phyloP scores from a whole-genome alignment of 306 rosid species.

The Casuarina equisetifolia region DNA sequence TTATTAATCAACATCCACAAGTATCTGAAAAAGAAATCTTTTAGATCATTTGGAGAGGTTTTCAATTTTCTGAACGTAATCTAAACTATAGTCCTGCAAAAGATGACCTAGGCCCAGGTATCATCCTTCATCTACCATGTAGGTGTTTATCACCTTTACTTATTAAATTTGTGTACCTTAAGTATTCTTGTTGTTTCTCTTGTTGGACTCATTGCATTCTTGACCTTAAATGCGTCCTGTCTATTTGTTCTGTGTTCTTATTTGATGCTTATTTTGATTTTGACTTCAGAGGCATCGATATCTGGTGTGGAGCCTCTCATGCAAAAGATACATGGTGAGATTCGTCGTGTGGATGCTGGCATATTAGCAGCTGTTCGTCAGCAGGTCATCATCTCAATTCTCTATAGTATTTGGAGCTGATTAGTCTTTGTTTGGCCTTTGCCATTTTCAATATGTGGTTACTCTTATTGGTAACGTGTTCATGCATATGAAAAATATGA shows the following conservation, averaged over 20 bases:
- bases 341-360: constrained; percentile 90
- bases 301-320: constrained; percentile 97
- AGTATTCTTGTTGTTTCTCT: neutral
- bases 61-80: neutral
- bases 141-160: neutral
- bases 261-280: neutral
- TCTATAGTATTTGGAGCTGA: neutral
- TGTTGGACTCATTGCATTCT: neutral
- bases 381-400: constrained; percentile 48
- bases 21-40: neutral
- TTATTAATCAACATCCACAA: neutral
- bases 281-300: constrained; percentile 72
- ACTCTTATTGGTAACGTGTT: neutral
- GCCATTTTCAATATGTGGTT: neutral
- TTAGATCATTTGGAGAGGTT: neutral
- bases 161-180: neutral
- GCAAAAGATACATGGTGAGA: constrained; percentile 95
- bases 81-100: constrained; percentile 2
- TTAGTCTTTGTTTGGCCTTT: neutral
- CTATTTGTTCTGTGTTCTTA: constrained; percentile 5
- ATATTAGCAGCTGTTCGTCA: constrained; percentile 92
- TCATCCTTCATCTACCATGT: neutral
- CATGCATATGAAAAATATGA: neutral
- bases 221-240: neutral
- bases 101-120: neutral